Evolutionary conservation across 2,329 filamentous ascomycete genomes (phyloP).

Genomic region (Pestalotiopsis sp.): DNA sequence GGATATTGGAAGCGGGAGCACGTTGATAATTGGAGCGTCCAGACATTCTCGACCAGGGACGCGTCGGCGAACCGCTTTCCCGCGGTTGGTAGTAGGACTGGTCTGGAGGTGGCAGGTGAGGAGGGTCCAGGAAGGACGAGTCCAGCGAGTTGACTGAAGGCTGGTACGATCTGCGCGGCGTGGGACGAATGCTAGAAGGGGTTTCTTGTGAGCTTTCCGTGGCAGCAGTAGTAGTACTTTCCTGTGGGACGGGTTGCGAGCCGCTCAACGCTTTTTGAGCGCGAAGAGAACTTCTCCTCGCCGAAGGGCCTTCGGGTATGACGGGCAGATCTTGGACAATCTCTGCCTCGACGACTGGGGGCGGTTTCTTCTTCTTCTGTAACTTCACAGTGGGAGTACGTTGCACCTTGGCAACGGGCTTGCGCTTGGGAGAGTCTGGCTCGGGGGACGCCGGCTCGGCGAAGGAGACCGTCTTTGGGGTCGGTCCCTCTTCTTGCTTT

Average conservation of each 20-base stretch:
- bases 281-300: constrained; percentile 38
- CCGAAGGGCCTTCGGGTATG: constrained; percentile 54
- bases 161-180: constrained; percentile 51
- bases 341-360: constrained; percentile 32
- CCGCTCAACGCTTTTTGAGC: constrained; percentile 29
- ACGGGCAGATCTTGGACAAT: constrained; percentile 46
- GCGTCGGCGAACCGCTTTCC: constrained; percentile 53
- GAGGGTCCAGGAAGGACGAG: constrained; percentile 59
- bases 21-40: constrained; percentile 65
- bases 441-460: constrained; percentile 13
- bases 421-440: constrained; percentile 24
- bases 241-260: constrained; percentile 17
- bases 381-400: constrained; percentile 50
- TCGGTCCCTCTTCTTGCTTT: constrained; percentile 39
- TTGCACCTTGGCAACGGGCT: constrained; percentile 21
- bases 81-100: constrained; percentile 62
- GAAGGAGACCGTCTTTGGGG: constrained; percentile 21
- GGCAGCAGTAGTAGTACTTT: constrained; percentile 22
- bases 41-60: constrained; percentile 54
- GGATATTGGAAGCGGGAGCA: constrained; percentile 69
- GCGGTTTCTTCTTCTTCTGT: constrained; percentile 41
- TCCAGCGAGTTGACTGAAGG: constrained; percentile 52
- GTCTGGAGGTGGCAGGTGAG: constrained; percentile 64
- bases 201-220: constrained; percentile 43
- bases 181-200: constrained; percentile 46